These are phyloP conservation scores for Malania oleifera DNA, from an alignment of 164 flowering plant genomes.

Conservation along the genomic window DNA sequence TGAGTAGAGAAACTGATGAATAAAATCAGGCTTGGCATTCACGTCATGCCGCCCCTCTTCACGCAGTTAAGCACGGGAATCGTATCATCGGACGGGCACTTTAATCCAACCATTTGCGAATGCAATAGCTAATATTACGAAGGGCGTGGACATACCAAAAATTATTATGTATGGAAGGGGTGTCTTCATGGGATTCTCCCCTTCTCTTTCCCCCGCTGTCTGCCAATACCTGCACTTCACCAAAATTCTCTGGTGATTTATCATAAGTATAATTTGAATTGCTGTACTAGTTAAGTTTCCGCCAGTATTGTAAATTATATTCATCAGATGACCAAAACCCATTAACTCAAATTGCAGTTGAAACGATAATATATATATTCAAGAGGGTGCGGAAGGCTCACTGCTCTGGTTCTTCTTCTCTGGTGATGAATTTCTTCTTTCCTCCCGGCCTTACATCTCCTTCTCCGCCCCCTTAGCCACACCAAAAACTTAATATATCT, in stretches of 20 bases:
- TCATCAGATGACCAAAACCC: not conserved
- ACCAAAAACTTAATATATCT: conserved; percentile 1
- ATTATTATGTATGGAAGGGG: conserved; percentile 91
- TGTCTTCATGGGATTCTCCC: conserved; percentile 95
- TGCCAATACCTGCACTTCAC: conserved; percentile 77
- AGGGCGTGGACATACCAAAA: conserved; percentile 94
- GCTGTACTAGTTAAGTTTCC: too few species aligned
- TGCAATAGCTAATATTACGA: conserved; percentile 82
- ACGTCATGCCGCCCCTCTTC: not conserved
- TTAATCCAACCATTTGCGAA: conserved; percentile 95
- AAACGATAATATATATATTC: not conserved
- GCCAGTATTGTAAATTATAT: too few species aligned
- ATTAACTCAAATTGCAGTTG: not conserved
- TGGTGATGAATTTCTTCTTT: conserved; percentile 89
- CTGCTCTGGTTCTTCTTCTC: conserved; percentile 91
- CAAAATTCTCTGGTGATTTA: too few species aligned
- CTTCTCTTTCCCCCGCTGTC: conserved; percentile 87
- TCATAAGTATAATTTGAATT: too few species aligned
- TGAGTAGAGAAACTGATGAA: not conserved
- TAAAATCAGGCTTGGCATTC: not conserved
- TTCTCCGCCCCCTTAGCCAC: conserved; percentile 54
- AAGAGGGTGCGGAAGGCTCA: conserved; percentile 24
- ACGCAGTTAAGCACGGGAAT: not conserved
- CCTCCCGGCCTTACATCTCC: conserved; percentile 51
- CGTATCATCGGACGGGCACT: conserved; percentile 61